Evolutionary conservation across 2,329 filamentous ascomycete genomes (phyloP), one percentile per base, ranked within the genome.

Genomic region (Claviceps fusiformis): DNA sequence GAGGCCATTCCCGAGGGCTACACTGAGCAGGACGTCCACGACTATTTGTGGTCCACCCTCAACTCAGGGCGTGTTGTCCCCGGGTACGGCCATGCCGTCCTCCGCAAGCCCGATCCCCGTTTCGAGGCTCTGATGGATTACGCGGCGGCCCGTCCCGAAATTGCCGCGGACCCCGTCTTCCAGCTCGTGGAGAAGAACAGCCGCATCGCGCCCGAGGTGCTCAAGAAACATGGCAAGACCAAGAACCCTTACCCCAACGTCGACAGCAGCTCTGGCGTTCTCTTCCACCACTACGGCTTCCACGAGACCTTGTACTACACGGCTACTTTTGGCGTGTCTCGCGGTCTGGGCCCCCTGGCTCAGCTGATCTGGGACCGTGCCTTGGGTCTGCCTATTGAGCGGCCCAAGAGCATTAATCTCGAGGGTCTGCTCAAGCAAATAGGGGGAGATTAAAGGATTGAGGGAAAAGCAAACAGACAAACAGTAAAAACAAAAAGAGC

Each of bases 231-330:
- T 68, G 93, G 93, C 71, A 97, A 96, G 85, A 95, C 90, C 62
- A 95, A 95, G 80, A 95, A 95, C 75, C 90, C 93, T 2, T 95
- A 92, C 73, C 93, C 93, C 60, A 98, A 98, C 69, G 93, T 98
- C 59, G 93, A 98, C 72, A 90, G 87, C 50, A 86, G 83, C 59
- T 95, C 90, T 0, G 93, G 93, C 60, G 91, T 97, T 6, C 79
- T 98, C 51, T 97, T 98, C 82, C 86, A 97, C 73, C 90, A 97
- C 76, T 98, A 95, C 69, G 93, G 92, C 56, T 95, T 98, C 83
- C 86, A 88, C 70, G 89, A 97, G 76, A 95, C 92, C 0, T 79
- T 97, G 11, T 98, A 97, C 78, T 98, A 97, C 75, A 85, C 83
- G 4, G 83, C 81, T 56, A 86, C 83, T 0, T 86, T 86, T 60